Evolutionary conservation across 441 rosid species (phyloP).

Genomic region (Gossypium davidsonii): DNA sequence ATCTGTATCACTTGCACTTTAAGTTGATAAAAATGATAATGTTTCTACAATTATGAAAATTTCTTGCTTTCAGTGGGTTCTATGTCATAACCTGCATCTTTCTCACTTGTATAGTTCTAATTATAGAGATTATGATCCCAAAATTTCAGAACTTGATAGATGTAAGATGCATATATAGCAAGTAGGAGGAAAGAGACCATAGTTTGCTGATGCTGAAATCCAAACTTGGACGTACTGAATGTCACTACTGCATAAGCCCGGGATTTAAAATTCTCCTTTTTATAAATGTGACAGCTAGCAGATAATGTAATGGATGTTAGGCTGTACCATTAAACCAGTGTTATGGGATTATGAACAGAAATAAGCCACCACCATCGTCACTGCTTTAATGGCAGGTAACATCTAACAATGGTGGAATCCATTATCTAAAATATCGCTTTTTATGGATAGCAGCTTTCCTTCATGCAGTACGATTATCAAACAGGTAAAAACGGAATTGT

Average conservation of each 20-base stretch:
- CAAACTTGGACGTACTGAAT: background rate
- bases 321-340: background rate
- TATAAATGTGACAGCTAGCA: background rate
- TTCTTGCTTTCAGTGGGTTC: background rate
- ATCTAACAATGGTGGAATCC: background rate
- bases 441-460: background rate
- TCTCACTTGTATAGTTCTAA: background rate
- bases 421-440: background rate
- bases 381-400: background rate
- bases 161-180: background rate
- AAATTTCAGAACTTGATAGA: background rate
- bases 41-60: background rate
- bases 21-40: background rate
- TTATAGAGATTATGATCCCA: background rate
- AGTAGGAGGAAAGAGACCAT: background rate
- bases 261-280: background rate
- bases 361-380: background rate
- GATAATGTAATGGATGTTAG: background rate
- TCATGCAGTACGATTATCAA: background rate
- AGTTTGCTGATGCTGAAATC: background rate
- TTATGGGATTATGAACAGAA: background rate
- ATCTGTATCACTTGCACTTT: background rate
- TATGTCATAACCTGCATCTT: background rate
- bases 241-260: background rate
- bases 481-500: background rate